phyloP scores from a whole-genome alignment of 495 filamentous ascomycete species.

The Trichoderma erinaceum region DNA sequence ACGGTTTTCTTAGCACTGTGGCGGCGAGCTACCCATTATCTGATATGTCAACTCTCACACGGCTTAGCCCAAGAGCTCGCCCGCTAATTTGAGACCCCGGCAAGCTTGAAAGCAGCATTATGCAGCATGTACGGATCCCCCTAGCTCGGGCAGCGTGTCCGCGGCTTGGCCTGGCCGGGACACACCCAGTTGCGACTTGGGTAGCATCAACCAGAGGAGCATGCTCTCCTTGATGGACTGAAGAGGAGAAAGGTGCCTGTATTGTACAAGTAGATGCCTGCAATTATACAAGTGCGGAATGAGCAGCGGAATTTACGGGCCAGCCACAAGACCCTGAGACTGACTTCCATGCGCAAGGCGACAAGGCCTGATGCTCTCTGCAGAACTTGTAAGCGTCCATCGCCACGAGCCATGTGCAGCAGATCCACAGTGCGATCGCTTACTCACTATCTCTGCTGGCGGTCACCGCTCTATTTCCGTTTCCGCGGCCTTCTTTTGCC shows the following conservation, averaged over 20 bases:
- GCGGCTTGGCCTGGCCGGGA: constrained; percentile 1
- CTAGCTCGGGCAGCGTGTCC: constrained; percentile 5
- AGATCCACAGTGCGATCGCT: constrained; percentile 1
- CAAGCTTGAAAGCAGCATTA: constrained; percentile 3
- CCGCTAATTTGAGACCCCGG: constrained; percentile 12
- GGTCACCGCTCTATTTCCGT: neutral
- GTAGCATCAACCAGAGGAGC: neutral
- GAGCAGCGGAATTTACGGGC: neutral
- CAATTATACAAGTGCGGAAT: neutral
- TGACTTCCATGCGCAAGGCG: neutral
- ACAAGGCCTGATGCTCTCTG: constrained; percentile 4
- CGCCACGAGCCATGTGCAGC: constrained; percentile 7
- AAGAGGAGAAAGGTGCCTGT: neutral
- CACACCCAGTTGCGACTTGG: neutral
- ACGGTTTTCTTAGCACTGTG: neutral
- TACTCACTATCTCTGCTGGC: neutral
- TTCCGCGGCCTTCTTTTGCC: neutral
- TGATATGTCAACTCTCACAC: constrained; percentile 9
- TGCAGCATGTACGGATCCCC: neutral
- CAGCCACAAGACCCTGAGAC: no score
- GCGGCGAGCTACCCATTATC: neutral
- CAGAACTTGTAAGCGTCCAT: neutral
- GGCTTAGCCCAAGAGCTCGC: neutral
- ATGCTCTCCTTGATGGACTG: neutral
- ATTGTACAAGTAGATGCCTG: no score